Percentiles rank a stretch among this genome's conserved stretches.
These are phyloP conservation scores for Claviceps paspali DNA, from an alignment of 2,329 filamentous ascomycete species.

Conservation along the genomic window DNA sequence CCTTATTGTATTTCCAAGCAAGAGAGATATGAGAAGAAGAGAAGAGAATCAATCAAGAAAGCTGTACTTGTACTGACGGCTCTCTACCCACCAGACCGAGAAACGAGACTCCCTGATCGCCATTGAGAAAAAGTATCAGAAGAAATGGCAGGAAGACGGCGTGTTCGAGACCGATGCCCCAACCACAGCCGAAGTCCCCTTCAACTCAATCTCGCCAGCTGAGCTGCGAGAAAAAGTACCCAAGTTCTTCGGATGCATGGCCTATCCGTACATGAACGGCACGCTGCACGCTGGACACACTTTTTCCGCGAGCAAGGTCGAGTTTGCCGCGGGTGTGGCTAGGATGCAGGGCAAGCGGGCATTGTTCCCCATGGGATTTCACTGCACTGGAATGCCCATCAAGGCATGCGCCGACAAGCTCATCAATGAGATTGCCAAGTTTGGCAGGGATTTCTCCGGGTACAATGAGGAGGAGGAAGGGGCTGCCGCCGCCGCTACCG, in stretches of 20 bases:
- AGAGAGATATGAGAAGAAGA: too few relatives aligned
- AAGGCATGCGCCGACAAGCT: conserved; percentile 96
- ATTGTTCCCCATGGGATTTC: conserved; percentile 85
- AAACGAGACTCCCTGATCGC: conserved; percentile 72
- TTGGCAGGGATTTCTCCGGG: conserved; percentile 71
- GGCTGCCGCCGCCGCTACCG: conserved; percentile 26
- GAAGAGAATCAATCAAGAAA: too few relatives aligned
- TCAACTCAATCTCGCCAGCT: conserved; percentile 54
- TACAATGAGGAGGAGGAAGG: conserved; percentile 47
- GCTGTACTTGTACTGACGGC: background rate
- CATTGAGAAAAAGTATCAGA: conserved; percentile 85
- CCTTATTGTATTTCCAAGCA: too few relatives aligned
- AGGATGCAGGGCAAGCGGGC: conserved; percentile 81
- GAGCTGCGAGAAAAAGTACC: conserved; percentile 68
- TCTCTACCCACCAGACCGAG: conserved; percentile 45
- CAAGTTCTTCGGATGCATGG: conserved; percentile 66
- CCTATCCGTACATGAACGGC: conserved; percentile 63
- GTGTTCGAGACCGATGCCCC: conserved; percentile 84
- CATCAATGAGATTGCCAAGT: conserved; percentile 72
- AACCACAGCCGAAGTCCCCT: conserved; percentile 59
- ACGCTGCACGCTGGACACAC: conserved; percentile 81
- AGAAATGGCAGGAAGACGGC: conserved; percentile 33
- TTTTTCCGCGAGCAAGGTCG: conserved; percentile 84
- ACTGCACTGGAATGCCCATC: conserved; percentile 91
- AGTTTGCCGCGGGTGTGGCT: conserved; percentile 76